Percentiles rank a stretch among this genome's conserved stretches.
These are phyloP conservation scores for Phialemoniopsis sp. DNA, from an alignment of 2,329 filamentous ascomycete species.

Conservation along the genomic window DNA sequence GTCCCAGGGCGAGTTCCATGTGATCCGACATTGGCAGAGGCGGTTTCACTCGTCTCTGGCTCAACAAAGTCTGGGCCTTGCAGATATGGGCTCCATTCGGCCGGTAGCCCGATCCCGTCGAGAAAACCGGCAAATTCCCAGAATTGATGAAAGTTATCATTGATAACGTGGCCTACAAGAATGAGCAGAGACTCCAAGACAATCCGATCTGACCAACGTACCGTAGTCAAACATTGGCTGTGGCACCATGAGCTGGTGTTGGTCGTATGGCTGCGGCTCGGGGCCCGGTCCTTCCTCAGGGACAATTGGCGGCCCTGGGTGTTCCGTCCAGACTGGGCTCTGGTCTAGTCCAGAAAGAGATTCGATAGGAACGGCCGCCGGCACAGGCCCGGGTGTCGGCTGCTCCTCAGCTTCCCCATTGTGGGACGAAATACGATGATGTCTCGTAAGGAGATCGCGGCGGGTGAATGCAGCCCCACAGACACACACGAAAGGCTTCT, in stretches of 20 bases:
- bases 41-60: slow-evolving; percentile 9
- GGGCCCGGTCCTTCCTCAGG: slow-evolving; percentile 13
- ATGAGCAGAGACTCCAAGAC: slow-evolving; percentile 4
- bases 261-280: slow-evolving; percentile 17
- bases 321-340: not conserved
- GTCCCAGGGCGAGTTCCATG: slow-evolving; percentile 19
- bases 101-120: slow-evolving; percentile 28
- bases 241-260: too few species aligned
- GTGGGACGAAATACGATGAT: slow-evolving; percentile 33
- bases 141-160: slow-evolving; percentile 24
- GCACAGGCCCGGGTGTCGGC: not conserved
- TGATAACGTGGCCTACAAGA: not conserved
- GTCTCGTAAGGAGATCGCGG: slow-evolving; percentile 37
- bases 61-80: slow-evolving; percentile 17
- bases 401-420: slow-evolving; percentile 14
- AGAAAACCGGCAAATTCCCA: slow-evolving; percentile 31
- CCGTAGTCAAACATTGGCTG: too few species aligned
- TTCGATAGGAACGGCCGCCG: not conserved
- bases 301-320: slow-evolving; percentile 2
- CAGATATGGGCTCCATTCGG: slow-evolving; percentile 32
- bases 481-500: slow-evolving; percentile 39
- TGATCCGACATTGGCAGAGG: slow-evolving; percentile 5
- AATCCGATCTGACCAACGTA: too few species aligned
- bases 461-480: slow-evolving; percentile 40
- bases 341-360: not conserved